Evolutionary conservation across 345 rosid genomes (phyloP).

Genomic region (Jatropha curcas): DNA sequence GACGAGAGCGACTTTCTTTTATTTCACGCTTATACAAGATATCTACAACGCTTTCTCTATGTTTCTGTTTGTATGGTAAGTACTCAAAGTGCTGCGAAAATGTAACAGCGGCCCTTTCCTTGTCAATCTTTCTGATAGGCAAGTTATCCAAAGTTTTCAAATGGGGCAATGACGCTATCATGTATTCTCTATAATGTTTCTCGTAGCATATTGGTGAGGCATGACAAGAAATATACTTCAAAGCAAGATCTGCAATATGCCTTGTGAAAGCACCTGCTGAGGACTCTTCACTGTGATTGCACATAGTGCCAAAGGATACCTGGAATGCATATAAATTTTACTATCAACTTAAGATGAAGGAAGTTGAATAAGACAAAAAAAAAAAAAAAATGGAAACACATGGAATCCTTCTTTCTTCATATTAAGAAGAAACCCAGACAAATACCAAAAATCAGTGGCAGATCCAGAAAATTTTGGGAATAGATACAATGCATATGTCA

Average conservation of each 20-base stretch:
- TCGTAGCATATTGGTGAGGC: conserved; percentile 89
- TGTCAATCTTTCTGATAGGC: conserved; percentile 64
- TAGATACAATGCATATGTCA: background rate
- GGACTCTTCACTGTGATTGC: conserved; percentile 42
- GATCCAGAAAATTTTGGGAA: background rate
- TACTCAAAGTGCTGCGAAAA: conserved; percentile 67
- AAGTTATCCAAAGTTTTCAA: conserved; percentile 73
- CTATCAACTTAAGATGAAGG: background rate
- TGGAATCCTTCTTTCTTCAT: background rate
- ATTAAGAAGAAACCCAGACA: conserved; percentile 1
- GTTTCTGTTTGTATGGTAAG: conserved; percentile 69
- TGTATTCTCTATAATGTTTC: conserved; percentile 82
- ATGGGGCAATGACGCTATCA: conserved; percentile 77
- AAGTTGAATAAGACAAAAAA: background rate
- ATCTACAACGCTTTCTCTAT: conserved; percentile 66
- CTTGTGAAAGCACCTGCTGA: conserved; percentile 34
- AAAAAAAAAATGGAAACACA: background rate
- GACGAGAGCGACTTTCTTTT: conserved; percentile 41
- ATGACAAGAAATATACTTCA: conserved; percentile 55
- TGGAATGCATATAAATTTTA: conserved; percentile 26
- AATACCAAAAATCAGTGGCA: background rate
- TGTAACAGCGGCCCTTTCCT: conserved; percentile 57
- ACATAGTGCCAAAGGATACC: conserved; percentile 41
- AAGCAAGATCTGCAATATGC: conserved; percentile 40
- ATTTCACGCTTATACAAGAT: conserved; percentile 76